These are phyloP conservation scores for Acacia crassicarpa DNA, from an alignment of 306 rosid species.

Conservation along the genomic window DNA sequence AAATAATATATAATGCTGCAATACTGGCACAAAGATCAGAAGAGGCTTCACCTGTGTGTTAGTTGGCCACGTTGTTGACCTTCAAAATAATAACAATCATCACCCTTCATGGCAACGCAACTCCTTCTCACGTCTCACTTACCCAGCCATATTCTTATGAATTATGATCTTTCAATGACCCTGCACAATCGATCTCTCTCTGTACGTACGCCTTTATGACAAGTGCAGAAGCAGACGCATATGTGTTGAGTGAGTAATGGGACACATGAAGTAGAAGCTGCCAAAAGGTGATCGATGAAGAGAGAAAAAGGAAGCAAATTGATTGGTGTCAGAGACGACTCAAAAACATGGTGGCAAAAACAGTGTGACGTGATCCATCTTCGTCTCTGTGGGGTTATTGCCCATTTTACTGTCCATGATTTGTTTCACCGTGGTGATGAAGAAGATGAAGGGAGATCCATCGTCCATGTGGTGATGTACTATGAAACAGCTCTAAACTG, in stretches of 20 bases:
- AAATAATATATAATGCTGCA: too few species aligned
- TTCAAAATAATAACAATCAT: background rate
- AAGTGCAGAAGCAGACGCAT: background rate
- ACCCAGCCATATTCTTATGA: background rate
- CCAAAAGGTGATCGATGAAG: background rate
- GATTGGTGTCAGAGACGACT: background rate
- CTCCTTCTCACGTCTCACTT: conserved; percentile 22
- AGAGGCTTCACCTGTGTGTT: background rate
- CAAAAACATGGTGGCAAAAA: background rate
- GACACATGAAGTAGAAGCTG: background rate
- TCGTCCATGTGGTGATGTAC: background rate
- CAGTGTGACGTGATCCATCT: conserved; percentile 28
- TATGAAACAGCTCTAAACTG: too few species aligned
- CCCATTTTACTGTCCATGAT: conserved; percentile 3
- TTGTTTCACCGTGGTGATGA: background rate
- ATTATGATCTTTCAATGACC: background rate
- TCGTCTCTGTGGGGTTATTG: conserved; percentile 31
- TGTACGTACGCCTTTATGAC: background rate
- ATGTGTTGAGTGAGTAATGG: background rate
- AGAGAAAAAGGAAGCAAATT: background rate
- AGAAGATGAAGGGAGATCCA: background rate
- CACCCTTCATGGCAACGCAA: background rate
- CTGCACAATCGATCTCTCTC: background rate
- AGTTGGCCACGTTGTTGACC: conserved; percentile 1
- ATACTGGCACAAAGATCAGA: too few species aligned